Evolutionary conservation across 2,329 filamentous ascomycete species (phyloP), one percentile per base, ranked within the genome.

Genomic region (Trichoderma guizhouense): DNA sequence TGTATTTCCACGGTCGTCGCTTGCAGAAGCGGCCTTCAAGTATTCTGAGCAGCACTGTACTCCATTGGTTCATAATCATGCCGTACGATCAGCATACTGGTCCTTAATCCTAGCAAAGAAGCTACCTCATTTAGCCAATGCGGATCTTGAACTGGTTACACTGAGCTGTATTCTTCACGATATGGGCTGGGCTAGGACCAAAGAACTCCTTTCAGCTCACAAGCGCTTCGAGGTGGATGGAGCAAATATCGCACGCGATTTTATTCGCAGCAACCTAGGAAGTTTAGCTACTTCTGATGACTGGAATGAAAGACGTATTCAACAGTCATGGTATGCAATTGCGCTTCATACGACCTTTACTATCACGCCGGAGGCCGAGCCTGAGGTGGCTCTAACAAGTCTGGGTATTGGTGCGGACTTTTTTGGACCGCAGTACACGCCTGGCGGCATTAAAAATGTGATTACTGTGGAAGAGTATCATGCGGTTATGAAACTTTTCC

Each of bases 181-280:
- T 11, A 18, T 67, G 12, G 64, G 64, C n/a, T 67, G 47, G 47
- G 47, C 53, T 7, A 12, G 21, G 7, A 58, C 47, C 1, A 55
- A 55, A 12, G 47, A 36, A 57, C 21, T 67, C 26, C 30, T 67
- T 15, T 67, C 64, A 2, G 7, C 21, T 5, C 24, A 58, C 21
- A 55, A n/a, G n/a, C 64, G 64, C 9, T 67, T 67, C n/a, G 64
- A 67, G 30, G 30, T 67, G 7, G 64, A 67, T 15, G 64, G 64
- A 24, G 64, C 64, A 26, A 58, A 67, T 15, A 57, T 67, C 14
- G 30, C 64, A 5, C 28, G 64, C 4, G 47, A 67, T 1, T 67
- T 57, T 11, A 24, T 67, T 34, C 47, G 51, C 14, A 32, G 9
- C 21, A 32, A 53, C 8, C 12, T 36, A 6, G 64, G 34, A 18